phyloP scores from a whole-genome alignment of 73 alveolate genomes.

The Tetrahymena malaccensis region DNA sequence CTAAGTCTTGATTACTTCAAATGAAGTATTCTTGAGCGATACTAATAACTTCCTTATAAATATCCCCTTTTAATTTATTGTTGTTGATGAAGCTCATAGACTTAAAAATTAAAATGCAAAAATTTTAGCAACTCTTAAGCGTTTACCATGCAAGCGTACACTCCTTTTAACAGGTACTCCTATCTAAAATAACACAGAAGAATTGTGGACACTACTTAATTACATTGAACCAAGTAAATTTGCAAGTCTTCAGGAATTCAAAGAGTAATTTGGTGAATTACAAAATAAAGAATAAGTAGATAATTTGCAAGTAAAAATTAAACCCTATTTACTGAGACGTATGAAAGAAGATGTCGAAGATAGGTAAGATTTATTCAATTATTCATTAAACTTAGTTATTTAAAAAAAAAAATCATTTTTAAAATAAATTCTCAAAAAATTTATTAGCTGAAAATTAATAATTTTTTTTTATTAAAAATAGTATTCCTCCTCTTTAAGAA shows the following conservation, averaged over 20 bases:
- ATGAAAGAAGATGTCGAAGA: constrained; percentile 94
- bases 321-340: constrained; percentile 95
- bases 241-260: constrained; percentile 35
- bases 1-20: constrained; percentile 75
- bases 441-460: too few relatives aligned
- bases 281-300: constrained; percentile 65
- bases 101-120: constrained; percentile 92
- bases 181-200: constrained; percentile 94
- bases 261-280: constrained; percentile 65
- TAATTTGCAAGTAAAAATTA: constrained; percentile 54
- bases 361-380: not conserved
- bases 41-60: constrained; percentile 58
- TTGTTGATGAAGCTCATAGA: constrained; percentile 98
- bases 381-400: not conserved
- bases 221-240: constrained; percentile 89
- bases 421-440: too few relatives aligned
- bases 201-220: constrained; percentile 91
- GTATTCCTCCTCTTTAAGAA: constrained; percentile 89
- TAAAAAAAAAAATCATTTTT: too few relatives aligned
- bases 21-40: constrained; percentile 91
- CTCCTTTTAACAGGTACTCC: constrained; percentile 93
- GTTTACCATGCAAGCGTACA: constrained; percentile 83
- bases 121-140: constrained; percentile 73
- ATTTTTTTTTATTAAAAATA: not conserved
- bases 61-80: constrained; percentile 84